Percentiles rank a stretch among this genome's conserved stretches.
phyloP scores from a whole-genome alignment of 2,329 filamentous ascomycete genomes.

The Geosmithia flava region DNA sequence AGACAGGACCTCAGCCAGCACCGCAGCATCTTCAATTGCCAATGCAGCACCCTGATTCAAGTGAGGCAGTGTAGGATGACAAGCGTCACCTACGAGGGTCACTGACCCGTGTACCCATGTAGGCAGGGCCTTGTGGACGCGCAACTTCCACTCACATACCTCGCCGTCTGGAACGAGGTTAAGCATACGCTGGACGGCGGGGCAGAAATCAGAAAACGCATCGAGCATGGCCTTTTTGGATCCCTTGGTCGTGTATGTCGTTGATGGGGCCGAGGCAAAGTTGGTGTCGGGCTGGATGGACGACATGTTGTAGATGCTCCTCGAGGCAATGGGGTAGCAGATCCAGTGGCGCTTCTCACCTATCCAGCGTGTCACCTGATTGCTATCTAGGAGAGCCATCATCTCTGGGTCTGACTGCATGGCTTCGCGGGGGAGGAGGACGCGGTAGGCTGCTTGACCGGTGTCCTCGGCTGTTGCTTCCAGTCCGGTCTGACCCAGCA shows the following conservation, averaged over 20 bases:
- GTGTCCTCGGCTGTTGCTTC: constrained; percentile 39
- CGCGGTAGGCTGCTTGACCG: constrained; percentile 66
- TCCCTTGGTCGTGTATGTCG: constrained; percentile 51
- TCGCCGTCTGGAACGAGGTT: constrained; percentile 47
- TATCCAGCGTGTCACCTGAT: constrained; percentile 63
- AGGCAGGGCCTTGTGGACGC: constrained; percentile 42
- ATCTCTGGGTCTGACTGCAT: constrained; percentile 59
- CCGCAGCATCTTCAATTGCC: constrained; percentile 53
- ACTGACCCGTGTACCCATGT: constrained; percentile 45
- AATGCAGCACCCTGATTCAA: constrained; percentile 54
- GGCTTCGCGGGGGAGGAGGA: constrained; percentile 58
- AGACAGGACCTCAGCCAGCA: constrained; percentile 40
- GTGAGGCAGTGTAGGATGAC: constrained; percentile 55
- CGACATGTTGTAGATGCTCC: constrained; percentile 54
- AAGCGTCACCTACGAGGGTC: constrained; percentile 49
- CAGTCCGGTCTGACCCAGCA: constrained; percentile 40
- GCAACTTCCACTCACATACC: constrained; percentile 53
- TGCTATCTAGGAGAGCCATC: constrained; percentile 51
- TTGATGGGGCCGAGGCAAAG: constrained; percentile 43
- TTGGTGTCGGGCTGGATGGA: constrained; percentile 49
- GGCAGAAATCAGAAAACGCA: constrained; percentile 51
- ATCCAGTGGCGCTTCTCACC: constrained; percentile 66
- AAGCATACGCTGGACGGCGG: constrained; percentile 44
- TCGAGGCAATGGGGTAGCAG: constrained; percentile 59
- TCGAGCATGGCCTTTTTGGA: constrained; percentile 48